phyloP scores from a whole-genome alignment of 768 basidiomycete genomes.

The Lentinula detonsa region DNA sequence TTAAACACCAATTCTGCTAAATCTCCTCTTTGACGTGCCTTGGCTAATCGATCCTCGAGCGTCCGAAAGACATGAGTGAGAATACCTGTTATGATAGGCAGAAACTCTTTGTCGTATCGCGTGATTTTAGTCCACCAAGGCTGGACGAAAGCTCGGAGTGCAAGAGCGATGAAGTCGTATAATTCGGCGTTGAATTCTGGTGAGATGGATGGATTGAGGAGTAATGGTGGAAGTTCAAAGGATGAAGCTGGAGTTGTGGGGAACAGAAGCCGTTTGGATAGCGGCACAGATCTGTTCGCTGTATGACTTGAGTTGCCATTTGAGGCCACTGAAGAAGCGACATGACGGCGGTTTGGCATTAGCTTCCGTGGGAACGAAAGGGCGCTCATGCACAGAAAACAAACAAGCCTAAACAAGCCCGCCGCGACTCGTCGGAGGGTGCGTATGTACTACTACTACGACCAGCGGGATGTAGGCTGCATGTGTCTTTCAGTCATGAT shows the following conservation, averaged over 20 bases:
- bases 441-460: too few relatives aligned
- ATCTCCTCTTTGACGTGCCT: conserved; percentile 30
- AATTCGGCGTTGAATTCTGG: conserved; percentile 61
- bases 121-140: conserved; percentile 87
- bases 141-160: conserved; percentile 70
- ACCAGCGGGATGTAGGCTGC: too few relatives aligned
- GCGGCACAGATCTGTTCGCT: neutral
- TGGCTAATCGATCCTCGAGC: conserved; percentile 52
- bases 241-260: neutral
- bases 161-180: conserved; percentile 77
- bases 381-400: neutral
- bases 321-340: neutral
- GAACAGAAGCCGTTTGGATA: conserved; percentile 3
- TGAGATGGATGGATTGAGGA: conserved; percentile 34
- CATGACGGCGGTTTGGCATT: neutral
- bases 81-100: conserved; percentile 62
- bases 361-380: neutral
- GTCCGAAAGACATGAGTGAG: conserved; percentile 50
- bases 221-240: conserved; percentile 42
- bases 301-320: neutral
- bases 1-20: conserved; percentile 54
- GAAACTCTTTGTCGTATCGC: conserved; percentile 77
- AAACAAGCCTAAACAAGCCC: too few relatives aligned
- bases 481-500: too few relatives aligned
- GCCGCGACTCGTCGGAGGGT: too few relatives aligned